A percentile compares a stretch with the other conserved stretches of the same genome.
These are phyloP conservation scores for Apiotrichum porosum DNA, from an alignment of 1,284 basidiomycete genomes.

Conservation along the genomic window DNA sequence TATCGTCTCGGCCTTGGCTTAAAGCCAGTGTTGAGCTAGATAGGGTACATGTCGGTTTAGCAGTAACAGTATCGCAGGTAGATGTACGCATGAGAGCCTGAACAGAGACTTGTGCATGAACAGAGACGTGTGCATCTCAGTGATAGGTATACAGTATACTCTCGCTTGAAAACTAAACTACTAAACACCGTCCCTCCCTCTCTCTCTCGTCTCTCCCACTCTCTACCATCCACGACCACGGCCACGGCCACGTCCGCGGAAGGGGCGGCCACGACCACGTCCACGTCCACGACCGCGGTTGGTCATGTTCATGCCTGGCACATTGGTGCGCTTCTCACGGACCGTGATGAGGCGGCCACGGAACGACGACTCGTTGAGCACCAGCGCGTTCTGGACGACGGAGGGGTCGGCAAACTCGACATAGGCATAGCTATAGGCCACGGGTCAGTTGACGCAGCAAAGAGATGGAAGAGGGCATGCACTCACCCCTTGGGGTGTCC, in stretches of 20 bases:
- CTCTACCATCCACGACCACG: constrained; percentile 62
- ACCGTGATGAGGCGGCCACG: constrained; percentile 90
- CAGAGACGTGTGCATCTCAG: background rate
- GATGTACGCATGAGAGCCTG: background rate
- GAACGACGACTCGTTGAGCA: constrained; percentile 95
- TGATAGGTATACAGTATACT: background rate
- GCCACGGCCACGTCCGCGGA: constrained; percentile 58
- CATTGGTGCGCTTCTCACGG: constrained; percentile 84
- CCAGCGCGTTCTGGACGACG: constrained; percentile 83
- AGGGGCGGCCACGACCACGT: constrained; percentile 56
- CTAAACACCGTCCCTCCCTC: too few species aligned
- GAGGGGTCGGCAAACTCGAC: constrained; percentile 97
- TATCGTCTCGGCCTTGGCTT: constrained; percentile 5
- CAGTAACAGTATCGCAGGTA: background rate
- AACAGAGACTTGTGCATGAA: background rate
- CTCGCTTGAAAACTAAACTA: too few species aligned
- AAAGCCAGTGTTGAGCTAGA: background rate
- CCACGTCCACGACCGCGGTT: constrained; percentile 65
- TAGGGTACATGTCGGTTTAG: background rate
- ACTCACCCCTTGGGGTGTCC: constrained; percentile 97
- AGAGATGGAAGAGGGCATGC: too few species aligned
- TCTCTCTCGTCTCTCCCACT: background rate
- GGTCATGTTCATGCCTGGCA: constrained; percentile 69
- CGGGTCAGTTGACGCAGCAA: background rate
- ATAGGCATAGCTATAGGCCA: constrained; percentile 80